phyloP scores from a whole-genome alignment of 345 rosid species.

The Leavenworthia alabamica region DNA sequence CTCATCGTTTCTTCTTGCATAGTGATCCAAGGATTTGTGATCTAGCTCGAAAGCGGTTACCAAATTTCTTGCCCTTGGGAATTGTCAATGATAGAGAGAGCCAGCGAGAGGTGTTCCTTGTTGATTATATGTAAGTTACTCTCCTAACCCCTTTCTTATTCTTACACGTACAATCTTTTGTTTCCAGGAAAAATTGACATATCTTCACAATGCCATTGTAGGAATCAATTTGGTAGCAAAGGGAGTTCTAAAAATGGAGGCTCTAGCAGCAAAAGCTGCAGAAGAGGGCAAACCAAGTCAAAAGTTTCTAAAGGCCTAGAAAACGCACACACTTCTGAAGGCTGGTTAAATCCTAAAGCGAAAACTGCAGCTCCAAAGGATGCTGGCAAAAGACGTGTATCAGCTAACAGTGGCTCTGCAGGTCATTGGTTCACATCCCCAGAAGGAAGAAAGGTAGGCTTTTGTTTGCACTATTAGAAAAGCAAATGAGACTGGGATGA shows the following conservation, averaged over 20 bases:
- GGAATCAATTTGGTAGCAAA: constrained; percentile 66
- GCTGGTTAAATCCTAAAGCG: constrained; percentile 59
- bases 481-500: neutral
- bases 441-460: constrained; percentile 71
- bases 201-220: constrained; percentile 26
- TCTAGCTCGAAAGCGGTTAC: constrained; percentile 55
- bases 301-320: constrained; percentile 33
- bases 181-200: constrained; percentile 9
- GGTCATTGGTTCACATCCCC: constrained; percentile 73
- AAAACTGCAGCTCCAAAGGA: constrained; percentile 47
- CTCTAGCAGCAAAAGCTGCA: constrained; percentile 30
- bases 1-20: constrained; percentile 72
- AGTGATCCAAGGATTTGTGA: constrained; percentile 57
- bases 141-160: constrained; percentile 3
- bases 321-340: constrained; percentile 28
- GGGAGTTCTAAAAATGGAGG: constrained; percentile 41
- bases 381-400: constrained; percentile 76
- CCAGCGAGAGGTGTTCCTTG: constrained; percentile 35
- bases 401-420: constrained; percentile 34
- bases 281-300: constrained; percentile 43
- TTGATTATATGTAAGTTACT: constrained; percentile 58
- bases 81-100: constrained; percentile 28
- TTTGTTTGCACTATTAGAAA: neutral
- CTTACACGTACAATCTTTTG: neutral
- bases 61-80: constrained; percentile 60